Evolutionary conservation across 306 rosid genomes (phyloP), one percentile per base, ranked within the genome.

Genomic region (Acacia acuminata): DNA sequence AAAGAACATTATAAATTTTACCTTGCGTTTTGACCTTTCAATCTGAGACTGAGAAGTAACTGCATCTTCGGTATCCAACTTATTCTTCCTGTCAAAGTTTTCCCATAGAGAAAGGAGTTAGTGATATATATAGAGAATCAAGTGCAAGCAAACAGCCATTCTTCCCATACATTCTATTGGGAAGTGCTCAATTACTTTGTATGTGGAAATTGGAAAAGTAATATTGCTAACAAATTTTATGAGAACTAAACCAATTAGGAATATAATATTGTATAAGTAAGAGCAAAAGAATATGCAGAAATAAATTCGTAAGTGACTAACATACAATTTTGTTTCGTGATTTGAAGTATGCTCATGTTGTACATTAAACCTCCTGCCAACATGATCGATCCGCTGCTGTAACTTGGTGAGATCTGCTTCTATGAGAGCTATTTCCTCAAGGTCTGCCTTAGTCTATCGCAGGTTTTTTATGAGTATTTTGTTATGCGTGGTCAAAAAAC

Each of bases 401-500:
- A 93, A 77, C 65, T 84, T 87, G 78, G 73, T 50, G 55, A 90
- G 83, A 61, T 84, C 91, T 19, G 75, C 86, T 87, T 84, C 93
- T 63, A 76, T 84, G 73, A 48, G 66, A 72, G 85, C 79, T 79
- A 89, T 76, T 87, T 93, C 94, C 75, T 83, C 86, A 44, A 91
- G 87, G 77, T 89, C 88, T 84, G 82, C 89, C 89, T 76, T 91
- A 65, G 91, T 89, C 97, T 93, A 76, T 79, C 63, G 74, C 71
- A 76, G 79, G 79, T 45, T 53, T 80, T 74, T 64, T 69, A 78
- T 87, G 80, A 85, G 60, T 61, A 50, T 63, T 51, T 75, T 81
- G 56, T 38, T 6, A 24, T 60, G 61, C 71, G 75, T 82, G 53
- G 78, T 56, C 56, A 77, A 79, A 83, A 71, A 58, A 78, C 77